Evolutionary conservation across 345 rosid species (phyloP).

Genomic region (Gossypium australe): DNA sequence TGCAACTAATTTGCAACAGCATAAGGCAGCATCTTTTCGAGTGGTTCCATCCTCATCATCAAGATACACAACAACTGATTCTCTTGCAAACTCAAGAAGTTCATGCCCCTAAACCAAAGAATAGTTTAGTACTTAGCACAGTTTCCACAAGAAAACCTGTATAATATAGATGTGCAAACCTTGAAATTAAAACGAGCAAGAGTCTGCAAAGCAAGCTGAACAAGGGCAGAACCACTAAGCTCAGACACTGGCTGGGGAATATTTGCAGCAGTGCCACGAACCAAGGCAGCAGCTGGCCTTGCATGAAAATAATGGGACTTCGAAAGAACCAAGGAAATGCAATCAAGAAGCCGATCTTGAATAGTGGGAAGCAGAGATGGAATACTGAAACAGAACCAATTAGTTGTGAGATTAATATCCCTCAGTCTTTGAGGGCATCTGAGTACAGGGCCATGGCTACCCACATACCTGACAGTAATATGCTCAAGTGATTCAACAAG

Average conservation of each 20-base stretch:
- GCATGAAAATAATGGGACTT: slow-evolving; percentile 65
- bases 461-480: slow-evolving; percentile 63
- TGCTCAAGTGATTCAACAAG: slow-evolving; percentile 89
- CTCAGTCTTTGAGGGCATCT: background rate
- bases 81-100: slow-evolving; percentile 92
- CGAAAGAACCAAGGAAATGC: slow-evolving; percentile 81
- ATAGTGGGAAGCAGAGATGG: slow-evolving; percentile 78
- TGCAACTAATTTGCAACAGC: slow-evolving; percentile 85
- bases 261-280: slow-evolving; percentile 52
- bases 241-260: slow-evolving; percentile 60
- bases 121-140: slow-evolving; percentile 19
- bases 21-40: slow-evolving; percentile 88
- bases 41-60: slow-evolving; percentile 91
- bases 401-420: background rate
- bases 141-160: slow-evolving; percentile 1
- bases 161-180: slow-evolving; percentile 36
- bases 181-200: slow-evolving; percentile 89
- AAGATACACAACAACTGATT: slow-evolving; percentile 77
- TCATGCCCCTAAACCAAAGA: slow-evolving; percentile 54
- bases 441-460: slow-evolving; percentile 12
- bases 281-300: slow-evolving; percentile 48
- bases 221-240: slow-evolving; percentile 57
- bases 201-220: slow-evolving; percentile 97
- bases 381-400: slow-evolving; percentile 49
- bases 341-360: slow-evolving; percentile 79